Percentiles rank a stretch among this genome's conserved stretches.
Evolutionary conservation across 2,329 filamentous ascomycete genomes (phyloP).

Genomic region (Aspergillus sp.): DNA sequence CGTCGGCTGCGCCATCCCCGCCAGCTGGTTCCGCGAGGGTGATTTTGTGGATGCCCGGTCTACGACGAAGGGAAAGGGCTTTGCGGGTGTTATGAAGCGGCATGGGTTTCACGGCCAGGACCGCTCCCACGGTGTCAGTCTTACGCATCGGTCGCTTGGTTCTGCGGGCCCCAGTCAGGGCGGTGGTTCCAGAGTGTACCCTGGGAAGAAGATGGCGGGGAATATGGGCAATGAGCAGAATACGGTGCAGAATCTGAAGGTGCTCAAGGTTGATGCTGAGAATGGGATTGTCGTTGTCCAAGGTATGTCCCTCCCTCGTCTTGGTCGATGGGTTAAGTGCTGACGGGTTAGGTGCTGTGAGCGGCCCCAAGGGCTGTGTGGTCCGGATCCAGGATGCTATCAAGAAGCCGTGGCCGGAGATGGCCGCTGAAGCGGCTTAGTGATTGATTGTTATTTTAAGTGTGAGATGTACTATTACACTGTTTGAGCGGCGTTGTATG

Average conservation of each 20-base stretch:
- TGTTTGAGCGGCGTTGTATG: slow-evolving; percentile 39
- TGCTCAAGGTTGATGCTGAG: slow-evolving; percentile 82
- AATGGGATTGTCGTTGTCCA: slow-evolving; percentile 86
- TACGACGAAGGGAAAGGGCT: slow-evolving; percentile 81
- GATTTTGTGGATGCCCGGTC: slow-evolving; percentile 86
- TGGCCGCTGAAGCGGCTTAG: slow-evolving; percentile 23
- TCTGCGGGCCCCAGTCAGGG: slow-evolving; percentile 87
- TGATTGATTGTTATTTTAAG: slow-evolving; percentile 7
- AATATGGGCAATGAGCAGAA: slow-evolving; percentile 88
- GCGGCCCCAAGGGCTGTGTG: slow-evolving; percentile 81
- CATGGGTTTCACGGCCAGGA: slow-evolving; percentile 87
- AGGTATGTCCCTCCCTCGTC: slow-evolving; percentile 49
- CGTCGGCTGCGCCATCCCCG: slow-evolving; percentile 72
- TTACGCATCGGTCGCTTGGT: slow-evolving; percentile 90
- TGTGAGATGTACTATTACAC: slow-evolving; percentile 39
- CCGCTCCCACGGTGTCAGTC: slow-evolving; percentile 91
- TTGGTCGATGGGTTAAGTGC: not conserved
- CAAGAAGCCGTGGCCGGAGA: slow-evolving; percentile 74
- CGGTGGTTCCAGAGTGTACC: slow-evolving; percentile 84
- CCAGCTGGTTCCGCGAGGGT: slow-evolving; percentile 88
- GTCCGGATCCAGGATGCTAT: slow-evolving; percentile 87
- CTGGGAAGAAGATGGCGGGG: slow-evolving; percentile 97
- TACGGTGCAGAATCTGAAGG: slow-evolving; percentile 86
- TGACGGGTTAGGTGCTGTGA: slow-evolving; percentile 60
- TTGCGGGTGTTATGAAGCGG: slow-evolving; percentile 96